Evolutionary conservation across 192 early-diverging fungal genomes (phyloP), one percentile per base, ranked within the genome.

Genomic region (Umbelopsis isabellina): DNA sequence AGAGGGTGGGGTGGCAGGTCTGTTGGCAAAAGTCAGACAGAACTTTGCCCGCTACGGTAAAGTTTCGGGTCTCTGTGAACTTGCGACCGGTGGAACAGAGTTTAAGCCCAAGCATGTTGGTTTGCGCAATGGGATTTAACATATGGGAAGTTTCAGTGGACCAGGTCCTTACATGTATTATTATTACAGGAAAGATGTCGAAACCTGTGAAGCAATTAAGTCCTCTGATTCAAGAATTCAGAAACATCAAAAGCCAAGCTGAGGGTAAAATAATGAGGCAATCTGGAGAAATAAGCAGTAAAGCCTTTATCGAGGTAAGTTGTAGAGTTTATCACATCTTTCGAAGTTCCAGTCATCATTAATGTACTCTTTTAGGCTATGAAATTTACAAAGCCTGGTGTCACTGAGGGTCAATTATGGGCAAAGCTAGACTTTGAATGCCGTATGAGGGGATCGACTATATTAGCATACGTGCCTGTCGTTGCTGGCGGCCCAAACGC

Each of bases 381-480:
- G 91, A 84, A 85, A 20, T 86, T 80, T 67, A 92, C 94, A 25
- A 75, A 87, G 37, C 92, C 92, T 2, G 84, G 85, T 25, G 72
- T 86, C 11, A 79, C 86, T 50, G 97, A 99, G 72, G 84, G 87
- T 47, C 86, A 91, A 45, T 75, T 99, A 16, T 88, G 90, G 61
- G 86, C 91, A 12, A 87, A 87, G 48, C 85, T 96, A 53, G 94
- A 95, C 50, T 91, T 87, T 74, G 83, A 91, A 27, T 88, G 88
- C 52, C 72, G 84, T 53, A 80, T 80, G 76, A 74, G 84, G 25
- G 90, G 89, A 4, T 88, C 86, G 1, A 84, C 82, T 41, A 84
- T 87, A 44, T 79, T 95, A 25, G 92, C 94, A 16, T 99, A 99
- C 79, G 94, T 99, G 21, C 97, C 97, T 2, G 97, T 99, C 4